phyloP scores from a whole-genome alignment of 2,329 filamentous ascomycete species.

The Fusarium transvaalense region DNA sequence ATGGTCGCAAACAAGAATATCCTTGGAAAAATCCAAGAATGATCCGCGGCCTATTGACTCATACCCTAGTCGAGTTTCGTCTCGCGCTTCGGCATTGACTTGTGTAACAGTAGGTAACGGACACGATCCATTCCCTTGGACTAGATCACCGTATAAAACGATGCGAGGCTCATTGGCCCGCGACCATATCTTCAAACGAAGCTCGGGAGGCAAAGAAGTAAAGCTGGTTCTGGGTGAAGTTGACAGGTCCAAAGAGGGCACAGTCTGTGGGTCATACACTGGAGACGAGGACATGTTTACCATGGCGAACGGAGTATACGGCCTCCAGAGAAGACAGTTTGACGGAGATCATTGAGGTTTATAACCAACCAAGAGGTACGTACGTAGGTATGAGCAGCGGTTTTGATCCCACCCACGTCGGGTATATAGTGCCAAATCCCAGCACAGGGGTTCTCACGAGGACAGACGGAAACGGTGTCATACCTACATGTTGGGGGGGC shows the following conservation, averaged over 20 bases:
- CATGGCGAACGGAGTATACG: conserved; percentile 19
- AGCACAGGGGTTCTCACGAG: conserved; percentile 46
- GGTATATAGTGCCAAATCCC: conserved; percentile 36
- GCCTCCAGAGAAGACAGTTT: conserved; percentile 20
- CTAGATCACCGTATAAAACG: conserved; percentile 53
- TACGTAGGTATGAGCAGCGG: conserved; percentile 28
- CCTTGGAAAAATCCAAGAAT: conserved; percentile 54
- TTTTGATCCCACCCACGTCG: conserved; percentile 47
- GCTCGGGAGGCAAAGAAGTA: conserved; percentile 52
- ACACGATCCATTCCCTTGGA: conserved; percentile 49
- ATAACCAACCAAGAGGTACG: conserved; percentile 27
- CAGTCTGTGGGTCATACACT: conserved; percentile 16
- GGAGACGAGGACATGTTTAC: conserved; percentile 19
- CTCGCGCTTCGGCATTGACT: conserved; percentile 53
- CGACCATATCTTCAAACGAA: conserved; percentile 56
- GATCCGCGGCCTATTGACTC: conserved; percentile 53
- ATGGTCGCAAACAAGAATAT: conserved; percentile 56
- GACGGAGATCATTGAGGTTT: conserved; percentile 34
- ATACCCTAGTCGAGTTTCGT: conserved; percentile 53
- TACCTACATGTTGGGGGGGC: conserved; percentile 45
- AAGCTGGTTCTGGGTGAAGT: conserved; percentile 44
- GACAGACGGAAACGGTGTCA: conserved; percentile 49
- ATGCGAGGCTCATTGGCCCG: conserved; percentile 54
- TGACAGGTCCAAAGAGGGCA: conserved; percentile 13
- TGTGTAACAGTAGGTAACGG: conserved; percentile 54